Evolutionary conservation across 257 asterid species (phyloP).

Genomic region (Linderniella brevidens): DNA sequence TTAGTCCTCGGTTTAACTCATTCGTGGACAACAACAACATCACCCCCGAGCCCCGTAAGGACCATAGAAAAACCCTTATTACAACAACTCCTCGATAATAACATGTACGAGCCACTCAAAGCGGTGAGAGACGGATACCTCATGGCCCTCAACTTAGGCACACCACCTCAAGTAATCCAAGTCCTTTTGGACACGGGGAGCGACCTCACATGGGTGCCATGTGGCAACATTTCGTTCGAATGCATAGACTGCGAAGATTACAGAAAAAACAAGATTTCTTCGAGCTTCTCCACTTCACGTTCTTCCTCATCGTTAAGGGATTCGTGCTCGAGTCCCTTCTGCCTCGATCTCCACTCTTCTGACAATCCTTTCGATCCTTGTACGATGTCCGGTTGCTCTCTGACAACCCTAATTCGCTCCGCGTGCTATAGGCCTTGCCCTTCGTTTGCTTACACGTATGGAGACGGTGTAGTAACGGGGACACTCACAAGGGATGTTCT

Average conservation of each 20-base stretch:
- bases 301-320: conserved; percentile 40
- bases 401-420: conserved; percentile 24
- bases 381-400: conserved; percentile 38
- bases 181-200: conserved; percentile 58
- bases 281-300: conserved; percentile 29
- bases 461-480: conserved; percentile 42
- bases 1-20: conserved; percentile 32
- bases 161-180: conserved; percentile 56
- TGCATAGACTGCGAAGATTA: conserved; percentile 47
- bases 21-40: conserved; percentile 16
- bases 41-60: conserved; percentile 12
- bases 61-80: conserved; percentile 11
- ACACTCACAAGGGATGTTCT: conserved; percentile 41
- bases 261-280: conserved; percentile 15
- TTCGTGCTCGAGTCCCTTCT: conserved; percentile 31
- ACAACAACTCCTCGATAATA: conserved; percentile 7
- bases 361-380: conserved; percentile 46
- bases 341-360: conserved; percentile 35
- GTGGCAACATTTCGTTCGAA: conserved; percentile 42
- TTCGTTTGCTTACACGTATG: conserved; percentile 59
- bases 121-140: conserved; percentile 49
- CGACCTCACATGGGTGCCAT: conserved; percentile 74
- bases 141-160: conserved; percentile 46
- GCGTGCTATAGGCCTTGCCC: conserved; percentile 66
- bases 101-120: conserved; percentile 37